These are phyloP conservation scores for Fusarium newnesense DNA, from an alignment of 2,329 filamentous ascomycete species.

Conservation along the genomic window DNA sequence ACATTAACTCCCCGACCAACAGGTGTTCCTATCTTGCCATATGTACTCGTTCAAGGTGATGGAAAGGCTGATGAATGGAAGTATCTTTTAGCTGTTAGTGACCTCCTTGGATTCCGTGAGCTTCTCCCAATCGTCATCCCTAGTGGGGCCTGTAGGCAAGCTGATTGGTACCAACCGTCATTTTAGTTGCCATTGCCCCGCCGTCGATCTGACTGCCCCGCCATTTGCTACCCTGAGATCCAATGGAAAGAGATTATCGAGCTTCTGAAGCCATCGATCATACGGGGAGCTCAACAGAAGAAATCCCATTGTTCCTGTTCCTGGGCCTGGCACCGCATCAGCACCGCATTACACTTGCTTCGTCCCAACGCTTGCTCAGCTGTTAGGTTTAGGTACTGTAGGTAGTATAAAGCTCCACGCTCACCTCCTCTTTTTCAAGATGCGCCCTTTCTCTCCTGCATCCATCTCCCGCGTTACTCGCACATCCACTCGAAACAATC, in stretches of 20 bases:
- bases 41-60: neutral
- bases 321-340: constrained; percentile 21
- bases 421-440: constrained; percentile 24
- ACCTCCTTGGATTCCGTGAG: constrained; percentile 30
- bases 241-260: constrained; percentile 36
- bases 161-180: constrained; percentile 43
- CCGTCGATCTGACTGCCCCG: constrained; percentile 45
- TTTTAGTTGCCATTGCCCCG: constrained; percentile 39
- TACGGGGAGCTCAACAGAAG: constrained; percentile 35
- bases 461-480: constrained; percentile 30
- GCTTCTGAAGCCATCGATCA: constrained; percentile 37
- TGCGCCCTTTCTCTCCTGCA: constrained; percentile 37
- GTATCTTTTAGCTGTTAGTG: constrained; percentile 15
- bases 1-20: neutral
- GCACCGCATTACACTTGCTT: constrained; percentile 16
- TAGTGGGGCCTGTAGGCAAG: constrained; percentile 30
- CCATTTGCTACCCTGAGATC: constrained; percentile 35
- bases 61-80: constrained; percentile 1
- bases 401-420: constrained; percentile 33
- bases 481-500: constrained; percentile 31
- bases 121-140: constrained; percentile 44
- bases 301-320: constrained; percentile 21
- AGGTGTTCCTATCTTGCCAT: constrained; percentile 5
- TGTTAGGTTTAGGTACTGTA: constrained; percentile 15
- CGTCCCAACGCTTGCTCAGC: neutral